Conservation (phyloP, 23 red algal species). For the Cyanidium caldarium region DNA sequence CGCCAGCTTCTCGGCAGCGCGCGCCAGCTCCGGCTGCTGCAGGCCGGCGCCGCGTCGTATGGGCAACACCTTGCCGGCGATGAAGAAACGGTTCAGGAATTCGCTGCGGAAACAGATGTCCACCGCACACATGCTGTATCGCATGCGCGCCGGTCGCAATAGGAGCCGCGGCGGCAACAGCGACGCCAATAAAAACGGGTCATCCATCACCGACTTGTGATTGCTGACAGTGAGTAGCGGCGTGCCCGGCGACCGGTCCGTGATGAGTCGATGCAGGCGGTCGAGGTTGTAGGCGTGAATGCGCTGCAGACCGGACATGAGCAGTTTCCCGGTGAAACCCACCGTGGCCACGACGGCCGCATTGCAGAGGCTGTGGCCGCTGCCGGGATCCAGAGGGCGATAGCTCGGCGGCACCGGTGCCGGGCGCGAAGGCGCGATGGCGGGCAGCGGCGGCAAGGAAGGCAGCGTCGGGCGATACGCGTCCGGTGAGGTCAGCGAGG, state of each 20-base stretch:
- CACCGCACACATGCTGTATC: constrained; percentile 78
- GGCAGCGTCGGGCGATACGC: too few relatives aligned
- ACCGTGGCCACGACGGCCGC: constrained; percentile 26
- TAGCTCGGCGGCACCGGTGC: background rate
- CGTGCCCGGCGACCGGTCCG: constrained; percentile 20
- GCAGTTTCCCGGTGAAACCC: constrained; percentile 26
- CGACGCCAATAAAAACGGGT: constrained; percentile 65
- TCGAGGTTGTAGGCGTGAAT: constrained; percentile 32
- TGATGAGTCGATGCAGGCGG: constrained; percentile 42
- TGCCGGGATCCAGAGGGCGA: constrained; percentile 1
- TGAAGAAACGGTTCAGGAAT: constrained; percentile 30
- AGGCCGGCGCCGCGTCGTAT: constrained; percentile 55
- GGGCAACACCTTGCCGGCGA: constrained; percentile 70
- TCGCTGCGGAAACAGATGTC: constrained; percentile 80
- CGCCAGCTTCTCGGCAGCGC: constrained; percentile 37
- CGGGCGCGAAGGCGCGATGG: too few relatives aligned
- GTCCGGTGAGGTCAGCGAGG: too few relatives aligned
- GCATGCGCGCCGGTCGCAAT: constrained; percentile 33
- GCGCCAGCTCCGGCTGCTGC: constrained; percentile 30
- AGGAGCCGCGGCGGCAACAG: constrained; percentile 53
- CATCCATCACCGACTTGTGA: constrained; percentile 70
- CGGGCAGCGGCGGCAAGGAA: too few relatives aligned
- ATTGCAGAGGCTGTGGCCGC: constrained; percentile 10
- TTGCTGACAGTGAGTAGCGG: constrained; percentile 76
- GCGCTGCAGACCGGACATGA: constrained; percentile 31